Conservation (phyloP, 177 flowering plant species). For the Vitis hybrid region DNA sequence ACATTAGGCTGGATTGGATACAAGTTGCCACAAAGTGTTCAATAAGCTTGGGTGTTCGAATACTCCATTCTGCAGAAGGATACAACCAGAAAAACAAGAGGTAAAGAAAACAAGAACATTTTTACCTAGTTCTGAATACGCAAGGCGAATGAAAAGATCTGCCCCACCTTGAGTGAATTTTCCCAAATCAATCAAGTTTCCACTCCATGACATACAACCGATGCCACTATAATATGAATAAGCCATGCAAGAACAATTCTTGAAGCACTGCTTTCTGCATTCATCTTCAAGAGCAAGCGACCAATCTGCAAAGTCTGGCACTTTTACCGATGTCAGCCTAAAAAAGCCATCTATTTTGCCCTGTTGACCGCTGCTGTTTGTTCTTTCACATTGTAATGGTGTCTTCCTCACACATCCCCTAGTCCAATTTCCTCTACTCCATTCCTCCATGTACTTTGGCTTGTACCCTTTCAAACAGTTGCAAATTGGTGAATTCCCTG, state of each 20-base stretch:
- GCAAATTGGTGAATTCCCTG: slow-evolving; percentile 7
- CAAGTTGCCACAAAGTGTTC: too few species aligned
- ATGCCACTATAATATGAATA: slow-evolving; percentile 2
- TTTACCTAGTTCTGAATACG: not conserved
- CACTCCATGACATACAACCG: slow-evolving; percentile 10
- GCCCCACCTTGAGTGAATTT: not conserved
- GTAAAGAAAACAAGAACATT: too few species aligned
- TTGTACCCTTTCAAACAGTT: slow-evolving; percentile 8
- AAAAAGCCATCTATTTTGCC: not conserved
- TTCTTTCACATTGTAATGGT: not conserved
- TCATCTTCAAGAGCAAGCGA: too few species aligned
- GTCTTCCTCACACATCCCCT: slow-evolving; percentile 10
- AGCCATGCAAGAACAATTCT: slow-evolving; percentile 11
- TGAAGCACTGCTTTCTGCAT: slow-evolving; percentile 8
- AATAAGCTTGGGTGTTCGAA: too few species aligned
- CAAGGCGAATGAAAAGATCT: slow-evolving; percentile 6
- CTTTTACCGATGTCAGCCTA: not conserved
- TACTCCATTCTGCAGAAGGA: too few species aligned
- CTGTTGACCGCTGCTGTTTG: too few species aligned
- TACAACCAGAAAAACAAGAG: too few species aligned
- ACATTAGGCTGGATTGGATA: too few species aligned
- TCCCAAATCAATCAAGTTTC: not conserved
- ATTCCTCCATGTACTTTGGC: slow-evolving; percentile 8
- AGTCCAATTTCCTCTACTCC: slow-evolving; percentile 13
- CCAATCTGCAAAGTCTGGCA: slow-evolving; percentile 4